phyloP scores from a whole-genome alignment of 2,329 filamentous ascomycete species.

The Phaeosphaeriaceae sp. region DNA sequence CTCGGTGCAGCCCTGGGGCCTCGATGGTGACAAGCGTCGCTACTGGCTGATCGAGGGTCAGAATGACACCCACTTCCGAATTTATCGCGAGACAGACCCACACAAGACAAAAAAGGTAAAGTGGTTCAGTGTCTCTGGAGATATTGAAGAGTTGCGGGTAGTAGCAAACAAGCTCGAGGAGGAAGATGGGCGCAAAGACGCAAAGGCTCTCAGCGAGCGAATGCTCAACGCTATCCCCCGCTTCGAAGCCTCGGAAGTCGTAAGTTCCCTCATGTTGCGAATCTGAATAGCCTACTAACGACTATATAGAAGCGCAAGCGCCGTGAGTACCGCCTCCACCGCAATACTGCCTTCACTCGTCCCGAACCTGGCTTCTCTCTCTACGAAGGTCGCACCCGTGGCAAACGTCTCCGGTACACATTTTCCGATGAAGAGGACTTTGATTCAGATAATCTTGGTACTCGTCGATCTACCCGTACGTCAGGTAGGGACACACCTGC shows the following conservation, averaged over 20 bases:
- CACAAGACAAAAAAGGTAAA: slow-evolving; percentile 72
- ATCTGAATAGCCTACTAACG: slow-evolving; percentile 16
- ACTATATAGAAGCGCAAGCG: slow-evolving; percentile 81
- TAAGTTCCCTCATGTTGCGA: slow-evolving; percentile 46
- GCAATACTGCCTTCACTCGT: slow-evolving; percentile 84
- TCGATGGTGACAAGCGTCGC: slow-evolving; percentile 85
- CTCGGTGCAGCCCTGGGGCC: slow-evolving; percentile 89
- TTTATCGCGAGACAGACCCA: slow-evolving; percentile 93
- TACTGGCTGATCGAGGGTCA: slow-evolving; percentile 94
- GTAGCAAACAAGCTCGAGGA: slow-evolving; percentile 78
- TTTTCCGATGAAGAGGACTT: slow-evolving; percentile 91
- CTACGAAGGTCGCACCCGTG: slow-evolving; percentile 94
- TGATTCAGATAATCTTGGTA: slow-evolving; percentile 70
- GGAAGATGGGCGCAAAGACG: slow-evolving; percentile 80
- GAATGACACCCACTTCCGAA: slow-evolving; percentile 90
- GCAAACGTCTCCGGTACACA: slow-evolving; percentile 95
- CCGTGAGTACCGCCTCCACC: slow-evolving; percentile 85
- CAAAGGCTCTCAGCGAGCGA: slow-evolving; percentile 76
- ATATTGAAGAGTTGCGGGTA: slow-evolving; percentile 80
- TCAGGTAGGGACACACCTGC: slow-evolving; percentile 75
- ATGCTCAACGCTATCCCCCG: slow-evolving; percentile 82
- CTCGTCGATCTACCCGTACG: slow-evolving; percentile 69
- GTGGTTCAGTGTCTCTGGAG: slow-evolving; percentile 93
- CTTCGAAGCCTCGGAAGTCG: slow-evolving; percentile 92
- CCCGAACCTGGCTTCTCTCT: slow-evolving; percentile 89